Percentiles rank a stretch among this genome's conserved stretches.
Conservation (phyloP, 208 protist genomes). For the Endotrypanum monterogeii region DNA sequence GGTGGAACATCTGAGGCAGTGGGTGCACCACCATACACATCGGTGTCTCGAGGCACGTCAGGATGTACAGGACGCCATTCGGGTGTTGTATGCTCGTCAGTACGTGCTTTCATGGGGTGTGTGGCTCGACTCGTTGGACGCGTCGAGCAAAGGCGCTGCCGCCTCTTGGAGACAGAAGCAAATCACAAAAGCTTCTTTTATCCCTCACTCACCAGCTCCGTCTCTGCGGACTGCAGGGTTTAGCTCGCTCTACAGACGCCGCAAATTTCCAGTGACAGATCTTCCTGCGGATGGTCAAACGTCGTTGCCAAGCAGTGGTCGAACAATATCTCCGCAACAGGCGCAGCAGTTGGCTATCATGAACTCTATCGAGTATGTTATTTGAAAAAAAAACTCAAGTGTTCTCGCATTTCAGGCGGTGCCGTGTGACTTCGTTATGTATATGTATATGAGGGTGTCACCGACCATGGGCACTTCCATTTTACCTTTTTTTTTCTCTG, state of each 20-base stretch:
- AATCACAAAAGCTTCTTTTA: background rate
- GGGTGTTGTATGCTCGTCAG: conserved; percentile 61
- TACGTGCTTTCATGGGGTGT: conserved; percentile 73
- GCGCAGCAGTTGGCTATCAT: background rate
- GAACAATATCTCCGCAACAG: background rate
- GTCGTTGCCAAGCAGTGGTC: background rate
- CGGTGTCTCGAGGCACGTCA: conserved; percentile 48
- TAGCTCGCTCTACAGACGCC: background rate
- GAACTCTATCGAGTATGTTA: conserved; percentile 15
- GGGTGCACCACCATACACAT: conserved; percentile 42
- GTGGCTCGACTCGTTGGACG: conserved; percentile 34
- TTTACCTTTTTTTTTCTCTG: background rate
- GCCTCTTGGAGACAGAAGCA: background rate
- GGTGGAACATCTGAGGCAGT: conserved; percentile 24
- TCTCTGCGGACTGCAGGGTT: background rate
- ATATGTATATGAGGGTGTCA: background rate
- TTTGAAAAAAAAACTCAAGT: background rate
- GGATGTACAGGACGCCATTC: conserved; percentile 47
- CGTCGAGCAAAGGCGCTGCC: background rate
- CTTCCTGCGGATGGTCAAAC: background rate
- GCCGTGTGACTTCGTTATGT: background rate
- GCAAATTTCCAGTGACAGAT: background rate
- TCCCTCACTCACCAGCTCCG: background rate
- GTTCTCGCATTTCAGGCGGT: background rate
- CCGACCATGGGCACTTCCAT: background rate